These are phyloP conservation scores for Beta vulgaris DNA, from an alignment of 148 eudicot species.

Conservation along the genomic window DNA sequence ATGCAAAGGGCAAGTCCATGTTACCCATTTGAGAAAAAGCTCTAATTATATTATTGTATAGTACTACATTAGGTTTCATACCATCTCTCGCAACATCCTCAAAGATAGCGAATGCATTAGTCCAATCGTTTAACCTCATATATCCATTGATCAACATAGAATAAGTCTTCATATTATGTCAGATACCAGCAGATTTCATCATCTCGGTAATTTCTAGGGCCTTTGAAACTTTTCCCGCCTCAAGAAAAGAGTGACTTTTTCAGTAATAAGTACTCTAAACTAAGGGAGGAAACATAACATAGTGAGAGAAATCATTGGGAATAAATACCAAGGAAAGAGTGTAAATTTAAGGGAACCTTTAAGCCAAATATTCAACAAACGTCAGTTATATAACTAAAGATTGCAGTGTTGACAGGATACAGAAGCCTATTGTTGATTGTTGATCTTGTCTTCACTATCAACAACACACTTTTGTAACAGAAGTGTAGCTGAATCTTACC, in stretches of 20 bases:
- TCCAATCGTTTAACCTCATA: slow-evolving; percentile 81
- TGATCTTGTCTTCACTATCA: not conserved
- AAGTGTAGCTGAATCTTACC: not conserved
- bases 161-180: slow-evolving; percentile 93
- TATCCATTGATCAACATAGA: slow-evolving; percentile 95
- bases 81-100: slow-evolving; percentile 82
- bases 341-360: not conserved
- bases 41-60: slow-evolving; percentile 77
- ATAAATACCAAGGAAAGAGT: not conserved
- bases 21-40: slow-evolving; percentile 94
- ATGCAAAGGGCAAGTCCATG: slow-evolving; percentile 81
- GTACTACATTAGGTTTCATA: slow-evolving; percentile 87
- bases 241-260: slow-evolving; percentile 22
- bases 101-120: slow-evolving; percentile 85
- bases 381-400: not conserved
- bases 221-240: slow-evolving; percentile 81
- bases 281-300: not conserved
- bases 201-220: slow-evolving; percentile 70
- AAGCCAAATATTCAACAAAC: not conserved
- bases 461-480: not conserved
- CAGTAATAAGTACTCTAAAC: not conserved
- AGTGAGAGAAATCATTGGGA: not conserved
- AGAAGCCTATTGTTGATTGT: not conserved
- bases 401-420: not conserved
- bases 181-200: slow-evolving; percentile 74